These are phyloP conservation scores for Capsicum rhomboideum DNA, from an alignment of 257 asterid species.

Conservation along the genomic window DNA sequence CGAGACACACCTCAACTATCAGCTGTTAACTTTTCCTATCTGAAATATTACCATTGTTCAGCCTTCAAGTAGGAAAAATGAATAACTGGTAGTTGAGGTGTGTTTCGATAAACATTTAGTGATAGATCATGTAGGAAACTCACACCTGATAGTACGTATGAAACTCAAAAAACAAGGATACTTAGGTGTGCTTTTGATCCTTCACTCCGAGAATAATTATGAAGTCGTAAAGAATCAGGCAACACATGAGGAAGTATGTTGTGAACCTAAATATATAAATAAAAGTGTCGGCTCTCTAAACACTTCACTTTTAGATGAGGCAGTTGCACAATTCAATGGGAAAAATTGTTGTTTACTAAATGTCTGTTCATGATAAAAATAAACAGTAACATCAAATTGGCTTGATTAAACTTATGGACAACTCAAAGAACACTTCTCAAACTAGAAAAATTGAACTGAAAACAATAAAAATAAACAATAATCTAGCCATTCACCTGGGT, in stretches of 20 bases:
- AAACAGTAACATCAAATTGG: not conserved
- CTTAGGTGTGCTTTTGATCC: too few species aligned
- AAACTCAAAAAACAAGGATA: too few species aligned
- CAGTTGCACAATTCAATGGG: not conserved
- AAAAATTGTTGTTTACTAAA: not conserved
- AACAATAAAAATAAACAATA: not conserved
- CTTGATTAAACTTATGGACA: not conserved
- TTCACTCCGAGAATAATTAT: not conserved
- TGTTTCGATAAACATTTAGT: too few species aligned
- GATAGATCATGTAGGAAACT: too few species aligned
- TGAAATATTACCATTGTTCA: too few species aligned
- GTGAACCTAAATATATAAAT: not conserved
- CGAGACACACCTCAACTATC: too few species aligned
- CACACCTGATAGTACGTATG: too few species aligned
- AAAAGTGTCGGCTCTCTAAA: not conserved
- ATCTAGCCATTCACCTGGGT: conserved; percentile 32
- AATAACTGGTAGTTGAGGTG: too few species aligned
- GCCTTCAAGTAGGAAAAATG: too few species aligned
- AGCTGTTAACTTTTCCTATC: too few species aligned
- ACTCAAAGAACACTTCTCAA: not conserved
- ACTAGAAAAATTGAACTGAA: not conserved
- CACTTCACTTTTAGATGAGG: not conserved
- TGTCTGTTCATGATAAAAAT: not conserved
- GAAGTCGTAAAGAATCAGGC: not conserved
- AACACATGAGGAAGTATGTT: not conserved